phyloP scores from a whole-genome alignment of 2,329 filamentous ascomycete species.

The Apiospora hydei region DNA sequence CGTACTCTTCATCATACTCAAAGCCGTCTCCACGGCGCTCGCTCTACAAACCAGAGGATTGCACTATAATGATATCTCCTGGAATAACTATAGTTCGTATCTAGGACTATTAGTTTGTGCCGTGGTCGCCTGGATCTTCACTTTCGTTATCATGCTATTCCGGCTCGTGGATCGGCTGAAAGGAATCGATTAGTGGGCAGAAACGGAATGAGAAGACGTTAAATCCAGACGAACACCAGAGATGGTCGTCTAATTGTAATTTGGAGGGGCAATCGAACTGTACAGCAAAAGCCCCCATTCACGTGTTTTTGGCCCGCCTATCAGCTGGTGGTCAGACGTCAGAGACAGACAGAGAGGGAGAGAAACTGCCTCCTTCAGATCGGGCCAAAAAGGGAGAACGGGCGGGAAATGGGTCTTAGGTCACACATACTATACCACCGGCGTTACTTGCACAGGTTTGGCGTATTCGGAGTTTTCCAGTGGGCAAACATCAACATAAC shows the following conservation, averaged over 20 bases:
- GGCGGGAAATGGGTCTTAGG: not conserved
- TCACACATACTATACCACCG: constrained; percentile 15
- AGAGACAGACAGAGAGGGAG: not conserved
- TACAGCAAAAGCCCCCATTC: not conserved
- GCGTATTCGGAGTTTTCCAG: constrained; percentile 12
- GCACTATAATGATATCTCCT: not conserved
- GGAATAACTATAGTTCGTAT: constrained; percentile 4
- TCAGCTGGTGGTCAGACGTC: not conserved
- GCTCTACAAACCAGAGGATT: constrained; percentile 73
- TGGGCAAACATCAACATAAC: constrained; percentile 12
- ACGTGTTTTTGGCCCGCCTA: not conserved
- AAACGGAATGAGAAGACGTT: not conserved
- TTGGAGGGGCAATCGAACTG: not conserved
- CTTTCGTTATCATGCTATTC: constrained; percentile 28
- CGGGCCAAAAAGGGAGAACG: not conserved
- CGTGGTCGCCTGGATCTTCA: constrained; percentile 27
- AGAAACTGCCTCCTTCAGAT: not conserved
- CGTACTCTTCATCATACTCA: constrained; percentile 96
- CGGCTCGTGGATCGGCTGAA: constrained; percentile 27
- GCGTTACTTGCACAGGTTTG: constrained; percentile 15
- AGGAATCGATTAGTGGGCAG: constrained; percentile 26
- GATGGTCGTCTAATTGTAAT: constrained; percentile 2
- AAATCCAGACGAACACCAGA: not conserved
- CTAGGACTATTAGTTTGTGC: constrained; percentile 20
- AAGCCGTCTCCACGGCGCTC: constrained; percentile 88